phyloP scores from a whole-genome alignment of 1,284 basidiomycete genomes.

The Cryptococcus maquisensis region DNA sequence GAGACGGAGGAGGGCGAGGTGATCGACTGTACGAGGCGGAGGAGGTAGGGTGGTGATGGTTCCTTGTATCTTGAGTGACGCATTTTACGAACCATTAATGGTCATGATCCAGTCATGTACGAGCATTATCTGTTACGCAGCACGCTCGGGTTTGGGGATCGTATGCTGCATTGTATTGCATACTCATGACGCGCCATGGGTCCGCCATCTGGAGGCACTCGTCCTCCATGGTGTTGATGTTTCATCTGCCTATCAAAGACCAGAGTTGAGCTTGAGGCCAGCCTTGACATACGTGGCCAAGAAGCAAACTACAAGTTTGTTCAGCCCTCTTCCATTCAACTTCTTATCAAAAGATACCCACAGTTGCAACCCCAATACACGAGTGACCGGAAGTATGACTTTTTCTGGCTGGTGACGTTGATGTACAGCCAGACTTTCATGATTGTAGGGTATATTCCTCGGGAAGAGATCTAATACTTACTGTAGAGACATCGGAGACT shows the following conservation, averaged over 20 bases:
- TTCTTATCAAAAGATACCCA: constrained; percentile 14
- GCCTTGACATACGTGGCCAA: constrained; percentile 29
- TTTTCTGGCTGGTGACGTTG: constrained; percentile 21
- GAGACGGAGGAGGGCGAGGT: constrained; percentile 13
- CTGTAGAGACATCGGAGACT: constrained; percentile 25
- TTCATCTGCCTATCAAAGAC: neutral
- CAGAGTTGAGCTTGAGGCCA: constrained; percentile 18
- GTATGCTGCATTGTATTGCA: too few species aligned
- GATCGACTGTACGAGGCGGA: constrained; percentile 11
- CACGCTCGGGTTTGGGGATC: too few species aligned
- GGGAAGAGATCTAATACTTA: constrained; percentile 2
- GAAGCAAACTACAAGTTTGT: constrained; percentile 19
- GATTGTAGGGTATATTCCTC: constrained; percentile 8
- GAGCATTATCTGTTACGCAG: too few species aligned
- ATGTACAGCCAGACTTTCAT: constrained; percentile 35
- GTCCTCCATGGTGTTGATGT: too few species aligned
- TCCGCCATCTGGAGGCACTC: too few species aligned
- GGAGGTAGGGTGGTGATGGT: neutral
- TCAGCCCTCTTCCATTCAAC: neutral
- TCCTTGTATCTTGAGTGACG: neutral
- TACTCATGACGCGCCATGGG: too few species aligned
- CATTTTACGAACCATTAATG: neutral
- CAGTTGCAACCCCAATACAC: constrained; percentile 34
- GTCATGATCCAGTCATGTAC: neutral
- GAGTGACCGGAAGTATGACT: constrained; percentile 20